Conservation (phyloP, 1,284 basidiomycete genomes). For the Cutaneotrichosporon cavernicola region DNA sequence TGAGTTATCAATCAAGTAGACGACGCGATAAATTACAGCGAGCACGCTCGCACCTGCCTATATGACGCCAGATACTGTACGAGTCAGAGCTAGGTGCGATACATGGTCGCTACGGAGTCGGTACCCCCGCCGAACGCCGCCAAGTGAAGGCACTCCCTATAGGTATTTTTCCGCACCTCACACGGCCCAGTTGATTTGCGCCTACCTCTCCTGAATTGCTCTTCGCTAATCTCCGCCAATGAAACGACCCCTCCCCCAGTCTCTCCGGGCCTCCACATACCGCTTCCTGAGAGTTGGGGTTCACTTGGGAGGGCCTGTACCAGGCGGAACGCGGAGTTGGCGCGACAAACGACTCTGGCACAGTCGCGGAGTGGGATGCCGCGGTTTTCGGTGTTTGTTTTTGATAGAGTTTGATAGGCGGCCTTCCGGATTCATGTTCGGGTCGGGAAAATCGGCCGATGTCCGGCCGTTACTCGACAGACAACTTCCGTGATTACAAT, state of each 20-base stretch:
- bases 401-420: background rate
- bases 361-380: background rate
- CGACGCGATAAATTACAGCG: background rate
- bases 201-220: background rate
- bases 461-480: background rate
- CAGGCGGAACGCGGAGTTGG: background rate
- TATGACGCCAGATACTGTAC: background rate
- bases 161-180: background rate
- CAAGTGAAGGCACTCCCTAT: background rate
- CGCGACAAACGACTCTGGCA: background rate
- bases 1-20: too few species aligned
- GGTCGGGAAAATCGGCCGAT: background rate
- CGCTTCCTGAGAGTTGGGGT: background rate
- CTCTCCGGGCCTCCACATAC: background rate
- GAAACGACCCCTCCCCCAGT: background rate
- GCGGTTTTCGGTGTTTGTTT: conserved; percentile 1
- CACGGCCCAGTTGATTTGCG: background rate
- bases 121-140: conserved; percentile 9
- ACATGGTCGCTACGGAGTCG: background rate
- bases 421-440: background rate
- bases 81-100: background rate
- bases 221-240: background rate
- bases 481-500: background rate
- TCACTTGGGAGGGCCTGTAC: background rate
- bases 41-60: background rate